Conservation (phyloP, 75 land plant genomes). For the Picea glauca region DNA sequence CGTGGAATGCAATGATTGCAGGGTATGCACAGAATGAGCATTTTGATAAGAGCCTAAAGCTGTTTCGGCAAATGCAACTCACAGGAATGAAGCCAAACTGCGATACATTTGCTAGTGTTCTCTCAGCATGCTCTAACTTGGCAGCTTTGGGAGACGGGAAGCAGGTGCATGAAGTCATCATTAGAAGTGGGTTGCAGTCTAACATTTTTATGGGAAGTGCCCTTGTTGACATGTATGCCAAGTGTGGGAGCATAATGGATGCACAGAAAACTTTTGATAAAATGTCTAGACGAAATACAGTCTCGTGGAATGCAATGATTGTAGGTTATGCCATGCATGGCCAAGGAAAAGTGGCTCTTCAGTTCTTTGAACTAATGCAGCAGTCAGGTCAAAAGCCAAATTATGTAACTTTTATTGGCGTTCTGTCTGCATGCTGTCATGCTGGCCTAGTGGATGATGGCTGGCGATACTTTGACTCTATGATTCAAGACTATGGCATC, state of each 20-base stretch:
- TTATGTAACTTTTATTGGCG: constrained; percentile 7
- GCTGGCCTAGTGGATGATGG: constrained; percentile 15
- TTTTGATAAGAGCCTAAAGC: background rate
- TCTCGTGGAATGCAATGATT: constrained; percentile 28
- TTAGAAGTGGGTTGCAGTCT: background rate
- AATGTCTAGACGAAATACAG: background rate
- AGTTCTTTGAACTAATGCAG: constrained; percentile 7
- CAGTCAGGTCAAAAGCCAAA: constrained; percentile 8
- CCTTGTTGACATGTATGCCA: constrained; percentile 27
- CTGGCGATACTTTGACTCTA: background rate
- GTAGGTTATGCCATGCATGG: constrained; percentile 20
- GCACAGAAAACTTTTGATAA: constrained; percentile 15
- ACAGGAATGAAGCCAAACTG: background rate
- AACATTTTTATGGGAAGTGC: constrained; percentile 6
- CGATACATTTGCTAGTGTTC: constrained; percentile 9
- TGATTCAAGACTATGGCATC: constrained; percentile 10
- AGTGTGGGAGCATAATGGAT: constrained; percentile 19
- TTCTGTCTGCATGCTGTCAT: constrained; percentile 12
- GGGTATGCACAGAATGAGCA: background rate
- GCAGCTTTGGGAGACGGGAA: constrained; percentile 1
- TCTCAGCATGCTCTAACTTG: constrained; percentile 3
- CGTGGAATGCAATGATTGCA: constrained; percentile 8
- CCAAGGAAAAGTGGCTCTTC: background rate
- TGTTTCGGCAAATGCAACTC: background rate
- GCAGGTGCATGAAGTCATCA: constrained; percentile 7